Evolutionary conservation across 2,329 filamentous ascomycete genomes (phyloP).

Genomic region (Epichloe hybrida): DNA sequence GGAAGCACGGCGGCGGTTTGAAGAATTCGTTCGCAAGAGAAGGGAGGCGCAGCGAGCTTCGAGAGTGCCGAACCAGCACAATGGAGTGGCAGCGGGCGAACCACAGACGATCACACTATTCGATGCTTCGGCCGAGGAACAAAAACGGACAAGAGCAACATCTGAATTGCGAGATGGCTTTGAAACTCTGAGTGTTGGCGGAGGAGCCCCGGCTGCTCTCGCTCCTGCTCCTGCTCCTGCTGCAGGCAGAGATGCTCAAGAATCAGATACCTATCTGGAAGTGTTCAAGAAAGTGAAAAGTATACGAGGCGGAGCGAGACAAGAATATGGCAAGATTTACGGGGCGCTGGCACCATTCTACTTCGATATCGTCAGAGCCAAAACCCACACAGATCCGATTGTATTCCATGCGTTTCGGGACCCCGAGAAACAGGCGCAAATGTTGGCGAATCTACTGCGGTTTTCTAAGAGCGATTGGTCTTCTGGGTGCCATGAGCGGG

Average conservation of each 20-base stretch:
- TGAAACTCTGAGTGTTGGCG: constrained; percentile 54
- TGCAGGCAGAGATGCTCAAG: constrained; percentile 33
- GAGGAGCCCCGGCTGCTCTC: not conserved
- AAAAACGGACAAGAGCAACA: constrained; percentile 31
- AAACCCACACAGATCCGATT: constrained; percentile 64
- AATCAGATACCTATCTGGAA: constrained; percentile 51
- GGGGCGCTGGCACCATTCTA: constrained; percentile 83
- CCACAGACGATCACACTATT: constrained; percentile 46
- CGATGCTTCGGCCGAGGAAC: constrained; percentile 57
- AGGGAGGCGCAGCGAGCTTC: constrained; percentile 32
- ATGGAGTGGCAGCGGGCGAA: constrained; percentile 8
- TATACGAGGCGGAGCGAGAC: constrained; percentile 68
- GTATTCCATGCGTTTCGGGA: constrained; percentile 80
- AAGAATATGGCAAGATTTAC: constrained; percentile 86
- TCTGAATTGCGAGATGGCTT: constrained; percentile 51
- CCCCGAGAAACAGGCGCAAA: constrained; percentile 79
- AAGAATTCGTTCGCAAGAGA: constrained; percentile 51
- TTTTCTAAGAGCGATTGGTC: constrained; percentile 76
- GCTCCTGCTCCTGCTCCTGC: constrained; percentile 12
- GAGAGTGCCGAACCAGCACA: constrained; percentile 8
- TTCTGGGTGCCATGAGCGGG: constrained; percentile 56
- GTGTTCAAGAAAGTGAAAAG: constrained; percentile 62
- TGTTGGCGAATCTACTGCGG: constrained; percentile 65
- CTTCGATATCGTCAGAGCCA: constrained; percentile 59
- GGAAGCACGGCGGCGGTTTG: constrained; percentile 69